Conservation (phyloP, 345 rosid species). For the Moricandia arvensis region DNA sequence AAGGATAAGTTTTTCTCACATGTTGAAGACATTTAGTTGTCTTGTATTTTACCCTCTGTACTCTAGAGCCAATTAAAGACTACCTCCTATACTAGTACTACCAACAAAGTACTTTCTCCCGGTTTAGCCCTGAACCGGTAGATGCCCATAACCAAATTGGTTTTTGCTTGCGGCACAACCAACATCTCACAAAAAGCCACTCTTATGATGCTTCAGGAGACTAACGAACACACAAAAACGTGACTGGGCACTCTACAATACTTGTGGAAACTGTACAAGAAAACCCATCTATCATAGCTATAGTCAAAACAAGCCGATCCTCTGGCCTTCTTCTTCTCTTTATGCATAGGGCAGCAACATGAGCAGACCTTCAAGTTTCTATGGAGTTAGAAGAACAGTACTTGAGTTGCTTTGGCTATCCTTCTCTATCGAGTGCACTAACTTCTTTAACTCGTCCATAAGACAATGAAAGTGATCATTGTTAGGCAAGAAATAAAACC, state of each 20-base stretch:
- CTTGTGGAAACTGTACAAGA: constrained; percentile 19
- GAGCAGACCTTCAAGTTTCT: constrained; percentile 37
- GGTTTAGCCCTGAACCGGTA: no score
- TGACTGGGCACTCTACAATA: constrained; percentile 1
- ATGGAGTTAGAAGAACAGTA: constrained; percentile 35
- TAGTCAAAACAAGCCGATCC: constrained; percentile 6
- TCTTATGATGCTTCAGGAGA: no score
- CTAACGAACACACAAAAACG: background rate
- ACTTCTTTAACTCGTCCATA: constrained; percentile 80
- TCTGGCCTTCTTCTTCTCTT: no score
- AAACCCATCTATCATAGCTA: background rate
- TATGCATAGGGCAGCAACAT: constrained; percentile 21
- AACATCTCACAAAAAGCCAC: no score
- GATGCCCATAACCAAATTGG: no score
- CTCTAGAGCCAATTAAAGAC: background rate
- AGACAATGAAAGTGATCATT: constrained; percentile 76
- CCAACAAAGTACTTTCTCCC: no score
- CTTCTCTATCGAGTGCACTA: constrained; percentile 51
- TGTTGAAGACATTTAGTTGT: constrained; percentile 23
- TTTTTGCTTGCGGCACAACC: no score
- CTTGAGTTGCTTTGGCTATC: constrained; percentile 32
- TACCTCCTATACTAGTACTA: background rate
- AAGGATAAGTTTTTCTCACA: constrained; percentile 37
- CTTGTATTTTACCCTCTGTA: constrained; percentile 28
- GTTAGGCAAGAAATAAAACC: constrained; percentile 93